Evolutionary conservation across 1,284 basidiomycete species (phyloP).

Genomic region (Ganoderma lingzhi): DNA sequence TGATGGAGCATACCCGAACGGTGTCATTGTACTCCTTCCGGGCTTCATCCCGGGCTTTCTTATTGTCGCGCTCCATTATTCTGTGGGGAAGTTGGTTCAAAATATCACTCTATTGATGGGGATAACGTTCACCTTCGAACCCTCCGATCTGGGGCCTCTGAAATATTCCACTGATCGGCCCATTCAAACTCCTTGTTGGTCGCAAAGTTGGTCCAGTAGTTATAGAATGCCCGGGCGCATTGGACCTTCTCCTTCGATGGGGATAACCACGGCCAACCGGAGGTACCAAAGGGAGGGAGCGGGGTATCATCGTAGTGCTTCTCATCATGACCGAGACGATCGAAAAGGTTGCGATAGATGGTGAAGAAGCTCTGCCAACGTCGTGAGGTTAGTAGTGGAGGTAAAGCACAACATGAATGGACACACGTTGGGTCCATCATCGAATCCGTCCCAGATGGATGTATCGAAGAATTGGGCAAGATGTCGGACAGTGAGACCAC

Average conservation of each 20-base stretch:
- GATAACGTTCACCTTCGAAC: slow-evolving; percentile 66
- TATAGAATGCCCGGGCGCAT: slow-evolving; percentile 83
- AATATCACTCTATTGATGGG: background rate
- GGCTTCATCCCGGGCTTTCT: slow-evolving; percentile 88
- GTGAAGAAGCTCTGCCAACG: slow-evolving; percentile 84
- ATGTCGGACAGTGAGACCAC: slow-evolving; percentile 85
- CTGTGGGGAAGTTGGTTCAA: slow-evolving; percentile 39
- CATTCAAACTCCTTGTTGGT: slow-evolving; percentile 93
- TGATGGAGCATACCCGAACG: slow-evolving; percentile 68
- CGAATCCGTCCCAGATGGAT: slow-evolving; percentile 74
- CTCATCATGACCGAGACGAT: slow-evolving; percentile 88
- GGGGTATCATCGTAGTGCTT: slow-evolving; percentile 58
- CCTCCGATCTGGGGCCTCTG: slow-evolving; percentile 88
- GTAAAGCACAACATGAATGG: background rate
- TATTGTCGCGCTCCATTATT: slow-evolving; percentile 97
- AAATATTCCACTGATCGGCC: slow-evolving; percentile 86
- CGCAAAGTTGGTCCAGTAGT: slow-evolving; percentile 87
- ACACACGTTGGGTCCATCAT: slow-evolving; percentile 75
- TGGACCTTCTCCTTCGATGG: slow-evolving; percentile 51
- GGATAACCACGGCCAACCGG: slow-evolving; percentile 76
- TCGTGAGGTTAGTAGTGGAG: background rate
- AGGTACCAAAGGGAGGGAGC: slow-evolving; percentile 88
- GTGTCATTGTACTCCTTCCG: slow-evolving; percentile 95
- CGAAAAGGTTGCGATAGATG: slow-evolving; percentile 90
- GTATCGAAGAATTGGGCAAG: slow-evolving; percentile 89